phyloP scores from a whole-genome alignment of 2,329 filamentous ascomycete genomes.

The Stagonosporopsis chrysanthemi region DNA sequence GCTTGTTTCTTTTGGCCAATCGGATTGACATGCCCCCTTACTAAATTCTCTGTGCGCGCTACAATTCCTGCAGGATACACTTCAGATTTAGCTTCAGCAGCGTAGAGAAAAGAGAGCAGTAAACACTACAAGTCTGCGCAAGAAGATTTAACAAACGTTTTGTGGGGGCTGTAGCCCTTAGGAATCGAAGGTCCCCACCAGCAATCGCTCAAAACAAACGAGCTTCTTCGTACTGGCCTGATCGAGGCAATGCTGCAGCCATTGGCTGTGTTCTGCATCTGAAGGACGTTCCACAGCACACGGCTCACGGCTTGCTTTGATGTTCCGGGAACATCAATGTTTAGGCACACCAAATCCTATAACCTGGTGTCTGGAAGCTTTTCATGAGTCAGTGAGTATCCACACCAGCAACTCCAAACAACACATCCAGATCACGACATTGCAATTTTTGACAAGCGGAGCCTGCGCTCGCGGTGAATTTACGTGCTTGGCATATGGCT shows the following conservation, averaged over 20 bases:
- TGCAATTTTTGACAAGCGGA: neutral
- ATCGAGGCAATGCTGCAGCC: neutral
- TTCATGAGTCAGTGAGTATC: slow-evolving; percentile 3
- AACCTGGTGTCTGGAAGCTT: slow-evolving; percentile 13
- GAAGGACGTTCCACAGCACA: neutral
- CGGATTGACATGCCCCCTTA: too few relatives aligned
- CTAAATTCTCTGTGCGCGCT: too few relatives aligned
- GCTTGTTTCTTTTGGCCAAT: too few relatives aligned
- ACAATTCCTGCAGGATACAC: too few relatives aligned
- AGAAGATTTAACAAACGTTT: too few relatives aligned
- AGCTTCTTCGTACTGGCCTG: too few relatives aligned
- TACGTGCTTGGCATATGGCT: slow-evolving; percentile 11
- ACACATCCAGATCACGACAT: slow-evolving; percentile 2
- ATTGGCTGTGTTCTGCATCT: neutral
- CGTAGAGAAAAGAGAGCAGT: too few relatives aligned
- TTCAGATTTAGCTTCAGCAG: too few relatives aligned
- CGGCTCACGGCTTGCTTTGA: neutral
- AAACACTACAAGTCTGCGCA: too few relatives aligned
- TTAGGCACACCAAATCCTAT: neutral
- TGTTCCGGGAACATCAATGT: neutral
- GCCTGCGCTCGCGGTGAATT: neutral
- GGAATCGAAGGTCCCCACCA: too few relatives aligned
- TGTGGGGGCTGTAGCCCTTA: too few relatives aligned
- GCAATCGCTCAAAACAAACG: too few relatives aligned
- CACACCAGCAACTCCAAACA: slow-evolving; percentile 3